These are phyloP conservation scores for Rehmannia glutinosa DNA, from an alignment of 257 asterid species.

Conservation along the genomic window DNA sequence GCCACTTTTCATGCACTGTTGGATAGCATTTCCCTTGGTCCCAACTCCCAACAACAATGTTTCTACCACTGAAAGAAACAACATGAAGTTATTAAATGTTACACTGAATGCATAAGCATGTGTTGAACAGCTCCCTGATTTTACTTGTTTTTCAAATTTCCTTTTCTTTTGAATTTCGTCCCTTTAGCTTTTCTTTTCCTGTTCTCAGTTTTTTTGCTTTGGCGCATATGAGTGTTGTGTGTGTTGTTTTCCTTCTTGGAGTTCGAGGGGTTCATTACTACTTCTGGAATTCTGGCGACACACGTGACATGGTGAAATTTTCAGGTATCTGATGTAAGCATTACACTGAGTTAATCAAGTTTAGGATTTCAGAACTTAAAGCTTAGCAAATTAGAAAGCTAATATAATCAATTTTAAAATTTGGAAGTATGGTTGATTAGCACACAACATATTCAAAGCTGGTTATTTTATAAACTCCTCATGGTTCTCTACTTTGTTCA, in stretches of 20 bases:
- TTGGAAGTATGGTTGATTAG: neutral
- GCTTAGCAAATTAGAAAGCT: neutral
- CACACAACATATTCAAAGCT: neutral
- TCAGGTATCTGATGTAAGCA: neutral
- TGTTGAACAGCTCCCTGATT: neutral
- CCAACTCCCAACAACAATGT: neutral
- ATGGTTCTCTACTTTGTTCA: neutral
- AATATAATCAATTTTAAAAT: neutral
- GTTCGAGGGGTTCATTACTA: neutral
- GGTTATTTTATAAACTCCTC: neutral
- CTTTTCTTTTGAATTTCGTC: too few species aligned
- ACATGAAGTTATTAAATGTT: neutral
- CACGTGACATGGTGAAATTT: neutral
- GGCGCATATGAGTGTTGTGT: neutral
- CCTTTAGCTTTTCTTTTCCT: neutral
- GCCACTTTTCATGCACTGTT: neutral
- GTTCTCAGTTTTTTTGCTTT: neutral
- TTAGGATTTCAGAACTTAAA: neutral
- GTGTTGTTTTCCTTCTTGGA: neutral
- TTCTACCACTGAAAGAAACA: neutral
- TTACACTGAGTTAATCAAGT: neutral
- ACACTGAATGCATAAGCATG: neutral
- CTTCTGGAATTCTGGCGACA: neutral
- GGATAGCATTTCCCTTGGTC: slow-evolving; percentile 1
- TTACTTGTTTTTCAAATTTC: neutral